Evolutionary conservation across 345 rosid species (phyloP).

Genomic region (Clausena lansium): DNA sequence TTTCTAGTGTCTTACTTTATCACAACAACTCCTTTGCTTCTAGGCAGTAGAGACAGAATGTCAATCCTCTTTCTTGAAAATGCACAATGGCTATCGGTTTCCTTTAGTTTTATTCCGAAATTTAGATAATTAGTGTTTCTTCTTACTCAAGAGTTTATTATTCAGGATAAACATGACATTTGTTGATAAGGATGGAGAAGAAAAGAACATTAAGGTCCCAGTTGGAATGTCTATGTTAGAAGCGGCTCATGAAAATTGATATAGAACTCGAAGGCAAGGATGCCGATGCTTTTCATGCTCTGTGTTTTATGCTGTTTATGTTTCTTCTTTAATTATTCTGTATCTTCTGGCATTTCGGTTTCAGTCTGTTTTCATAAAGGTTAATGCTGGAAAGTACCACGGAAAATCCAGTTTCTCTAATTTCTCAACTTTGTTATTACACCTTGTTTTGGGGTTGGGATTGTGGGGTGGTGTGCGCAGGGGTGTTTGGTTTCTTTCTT

Average conservation of each 20-base stretch:
- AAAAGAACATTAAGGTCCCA: slow-evolving; percentile 62
- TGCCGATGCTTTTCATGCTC: slow-evolving; percentile 7
- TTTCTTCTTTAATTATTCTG: neutral
- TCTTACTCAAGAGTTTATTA: slow-evolving; percentile 9
- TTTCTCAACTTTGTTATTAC: no score
- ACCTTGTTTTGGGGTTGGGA: no score
- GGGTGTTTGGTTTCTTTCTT: neutral
- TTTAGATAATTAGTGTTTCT: slow-evolving; percentile 5
- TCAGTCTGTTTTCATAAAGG: no score
- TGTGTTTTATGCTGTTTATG: neutral
- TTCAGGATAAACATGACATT: slow-evolving; percentile 82
- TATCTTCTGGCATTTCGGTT: neutral
- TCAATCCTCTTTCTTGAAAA: neutral
- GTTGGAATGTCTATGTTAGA: slow-evolving; percentile 83
- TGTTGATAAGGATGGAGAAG: slow-evolving; percentile 91
- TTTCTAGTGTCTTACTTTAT: neutral
- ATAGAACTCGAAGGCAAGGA: slow-evolving; percentile 85
- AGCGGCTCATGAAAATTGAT: slow-evolving; percentile 91
- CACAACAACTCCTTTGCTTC: neutral
- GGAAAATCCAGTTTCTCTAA: no score
- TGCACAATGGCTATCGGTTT: neutral
- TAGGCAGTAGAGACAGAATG: neutral
- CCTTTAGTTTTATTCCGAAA: neutral
- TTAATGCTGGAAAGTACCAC: no score
- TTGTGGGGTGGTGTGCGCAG: neutral